Base-by-base conservation (phyloP, 345 rosid genomes). In the Iberis pinnata region DNA sequence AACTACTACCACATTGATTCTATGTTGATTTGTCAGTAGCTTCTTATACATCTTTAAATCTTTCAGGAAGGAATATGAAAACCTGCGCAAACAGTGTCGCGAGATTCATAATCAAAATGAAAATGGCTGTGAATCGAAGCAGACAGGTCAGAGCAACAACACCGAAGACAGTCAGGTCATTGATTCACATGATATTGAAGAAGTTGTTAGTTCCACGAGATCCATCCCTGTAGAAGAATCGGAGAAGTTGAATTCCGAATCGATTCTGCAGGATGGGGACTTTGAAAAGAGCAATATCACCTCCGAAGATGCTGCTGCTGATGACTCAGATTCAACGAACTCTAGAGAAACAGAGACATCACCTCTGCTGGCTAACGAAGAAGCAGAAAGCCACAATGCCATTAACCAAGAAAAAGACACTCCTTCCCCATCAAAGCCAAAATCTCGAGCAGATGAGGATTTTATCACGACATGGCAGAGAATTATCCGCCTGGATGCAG, bases 401-500 rank as follows among this genome's bases (percentile, higher is more conserved):
- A 26, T 56, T 36, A 64, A 72, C 58, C 56, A 62, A 57, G 63
- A 61, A 13, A 69, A 58, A 33, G 80, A 60, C 48, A 67, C 19
- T 58, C 47, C 41, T 0, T 57, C 79, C 44, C 51, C 68, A 20
- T 54, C 72, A 43, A 73, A 58, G 39, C 31, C 72, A 46, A 68
- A 70, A 56, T 19, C 54, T 41, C 66, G 51, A 41, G 62, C 61
- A n/a, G 86, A 77, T 9, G 97, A 89, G 69, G 86, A 84, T 67
- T 90, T 87, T 58, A 52, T 67, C 33, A 79, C 62, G 5, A 64
- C 87, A 14, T 90, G 92, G 96, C 95, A 83, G 75, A 81, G 85
- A 73, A 90, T 87, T 46, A 87, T 90, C 55, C 87, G 83, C 27
- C 87, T 84, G 31, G 98, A 90, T 73, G 98, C 98, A 7, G 67